Base-by-base conservation (phyloP, 495 filamentous ascomycete genomes). In the Mytilinidion resinicola region DNA sequence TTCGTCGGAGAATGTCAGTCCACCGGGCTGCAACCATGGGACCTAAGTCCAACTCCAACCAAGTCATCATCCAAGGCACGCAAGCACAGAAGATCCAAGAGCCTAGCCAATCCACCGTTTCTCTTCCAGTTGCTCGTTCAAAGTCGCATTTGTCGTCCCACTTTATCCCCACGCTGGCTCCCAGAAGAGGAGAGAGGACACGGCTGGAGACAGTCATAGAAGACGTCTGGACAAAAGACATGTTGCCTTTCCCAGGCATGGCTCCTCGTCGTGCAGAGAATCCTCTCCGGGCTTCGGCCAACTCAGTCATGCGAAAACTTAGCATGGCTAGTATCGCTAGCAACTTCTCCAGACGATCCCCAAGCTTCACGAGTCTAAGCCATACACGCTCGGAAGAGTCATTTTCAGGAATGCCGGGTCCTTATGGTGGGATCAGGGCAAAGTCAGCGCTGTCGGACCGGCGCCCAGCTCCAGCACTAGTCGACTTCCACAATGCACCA, bases 51-150 rank as follows among this genome's bases (percentile, higher is more conserved):
- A 77, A 80, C 54, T 74, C 78, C 46, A 83, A 70, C 72, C 85
- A 91, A 63, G 85, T 96, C 41, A 87, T 96, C 38, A 90, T 98
- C 67, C 91, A 88, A 65, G 95, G 95, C 63, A 96, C 93, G 1
- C 84, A 86, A 67, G 83, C 81, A 17, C 78, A 83, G 21, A 85
- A 86, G 57, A 81, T 83, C 1, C 68, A 72, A 6, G 76, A 76
- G 11, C 51, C 69, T 52, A 68, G 43, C 56, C 64, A 44, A 58
- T 71, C 50, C 36, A 64, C 74, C 30, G 65, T 72, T n/a, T 65
- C 70, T 11, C 67, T 80, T 9, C 71, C 74, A 50, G 81, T 90
- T 53, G 83, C 80, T 58, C 77, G 88, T 42, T 91, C 88, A 9
- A 82, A 86, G 51, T 90, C 88, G 4, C 76, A 90, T 44, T 71